Evolutionary conservation across 2,329 filamentous ascomycete genomes (phyloP), one percentile per base, ranked within the genome.

Genomic region (Exophiala aquamarina): DNA sequence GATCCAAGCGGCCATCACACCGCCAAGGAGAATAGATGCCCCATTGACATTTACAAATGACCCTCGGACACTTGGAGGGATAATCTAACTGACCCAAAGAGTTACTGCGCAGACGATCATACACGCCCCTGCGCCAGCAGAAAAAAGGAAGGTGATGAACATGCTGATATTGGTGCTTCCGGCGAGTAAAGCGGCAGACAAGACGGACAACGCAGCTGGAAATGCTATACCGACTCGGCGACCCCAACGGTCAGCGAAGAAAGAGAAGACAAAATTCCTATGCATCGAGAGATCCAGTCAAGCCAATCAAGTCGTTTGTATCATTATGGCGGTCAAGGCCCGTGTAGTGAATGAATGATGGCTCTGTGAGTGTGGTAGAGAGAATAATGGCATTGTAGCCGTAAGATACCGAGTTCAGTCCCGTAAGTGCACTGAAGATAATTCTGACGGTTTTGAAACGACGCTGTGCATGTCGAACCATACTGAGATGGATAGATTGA

Each of bases 331-430:
- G 43, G 3, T 66, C 66, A 9, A 74, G 61, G 18, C 66, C 54
- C 46, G 73, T 66, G 57, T 68, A 69, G 4, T 55, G 59, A 57
- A 70, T 71, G 61, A 73, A 73, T 20, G 61, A 66, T 3, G 70
- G 69, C 47, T 74, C 70, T 19, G 35, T 17, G 7, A 37, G 17
- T 4, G 35, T 37, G 18, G 35, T 19, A 10, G 35, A 37, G n/a
- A 37, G 15, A 7, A 37, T 20, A 20, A 15, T 19, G 4, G 35
- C 32, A 14, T 14, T 34, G 32, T 34, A 34, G 32, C 32, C 32
- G 17, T 34, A 34, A 34, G n/a, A 34, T 18, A 34, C 32, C 13
- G 32, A 34, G 32, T n/a, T n/a, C 13, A 34, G 32, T 18, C 32
- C 32, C 8, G n/a, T 18, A 8, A 34, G 32, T 18, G 32, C 32